phyloP scores from a whole-genome alignment of 192 early-diverging fungal genomes.

The Pilobolus umbonatus region DNA sequence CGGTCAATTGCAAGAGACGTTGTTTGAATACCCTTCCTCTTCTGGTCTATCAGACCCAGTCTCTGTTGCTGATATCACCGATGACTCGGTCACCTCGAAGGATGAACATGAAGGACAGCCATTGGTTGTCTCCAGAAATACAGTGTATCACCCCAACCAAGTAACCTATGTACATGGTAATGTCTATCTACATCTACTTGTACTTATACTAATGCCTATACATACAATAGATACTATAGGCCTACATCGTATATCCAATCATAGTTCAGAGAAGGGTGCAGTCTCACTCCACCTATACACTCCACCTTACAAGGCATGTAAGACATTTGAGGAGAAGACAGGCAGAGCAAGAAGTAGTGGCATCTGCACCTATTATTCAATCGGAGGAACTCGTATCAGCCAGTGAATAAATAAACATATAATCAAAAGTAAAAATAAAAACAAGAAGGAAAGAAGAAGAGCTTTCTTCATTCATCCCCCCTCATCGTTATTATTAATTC shows the following conservation, averaged over 20 bases:
- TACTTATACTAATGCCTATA: conserved; percentile 1
- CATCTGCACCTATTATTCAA: conserved; percentile 59
- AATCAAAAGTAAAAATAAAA: conserved; percentile 1
- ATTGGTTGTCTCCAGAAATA: conserved; percentile 40
- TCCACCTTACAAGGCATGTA: conserved; percentile 79
- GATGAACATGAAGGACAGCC: conserved; percentile 16
- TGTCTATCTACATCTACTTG: not conserved
- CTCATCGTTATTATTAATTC: too few relatives aligned
- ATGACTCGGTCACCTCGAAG: conserved; percentile 22
- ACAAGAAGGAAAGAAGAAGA: conserved; percentile 4
- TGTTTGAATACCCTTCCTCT: conserved; percentile 66
- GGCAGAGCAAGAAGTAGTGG: conserved; percentile 57
- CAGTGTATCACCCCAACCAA: conserved; percentile 49
- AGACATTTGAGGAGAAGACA: conserved; percentile 76
- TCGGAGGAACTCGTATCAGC: conserved; percentile 36
- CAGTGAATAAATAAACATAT: conserved; percentile 6
- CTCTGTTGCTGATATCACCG: conserved; percentile 19
- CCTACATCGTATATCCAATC: conserved; percentile 77
- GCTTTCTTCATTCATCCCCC: too few relatives aligned
- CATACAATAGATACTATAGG: conserved; percentile 66
- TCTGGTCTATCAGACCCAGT: conserved; percentile 15
- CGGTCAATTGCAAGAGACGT: conserved; percentile 73
- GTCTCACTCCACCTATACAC: conserved; percentile 90
- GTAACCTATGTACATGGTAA: conserved; percentile 83
- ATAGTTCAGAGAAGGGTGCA: conserved; percentile 45